Evolutionary conservation across 192 early-diverging fungal genomes (phyloP).

Genomic region (Entomortierella lignicola): DNA sequence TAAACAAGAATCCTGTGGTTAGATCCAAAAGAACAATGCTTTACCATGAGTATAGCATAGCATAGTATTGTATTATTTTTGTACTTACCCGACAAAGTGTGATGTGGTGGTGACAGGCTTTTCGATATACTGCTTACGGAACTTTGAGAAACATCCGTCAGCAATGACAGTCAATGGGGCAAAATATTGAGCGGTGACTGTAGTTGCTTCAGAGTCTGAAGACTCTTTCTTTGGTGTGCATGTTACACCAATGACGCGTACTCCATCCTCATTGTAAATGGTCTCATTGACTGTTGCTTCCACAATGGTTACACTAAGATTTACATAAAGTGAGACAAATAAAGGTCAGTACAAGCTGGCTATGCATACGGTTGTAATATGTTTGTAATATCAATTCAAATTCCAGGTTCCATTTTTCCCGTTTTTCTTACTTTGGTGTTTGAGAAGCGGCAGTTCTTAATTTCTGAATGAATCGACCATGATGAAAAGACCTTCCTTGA

Average conservation of each 20-base stretch:
- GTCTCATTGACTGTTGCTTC: conserved; percentile 83
- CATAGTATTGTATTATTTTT: not conserved
- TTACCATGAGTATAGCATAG: too few species aligned
- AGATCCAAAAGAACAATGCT: too few species aligned
- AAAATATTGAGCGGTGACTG: conserved; percentile 48
- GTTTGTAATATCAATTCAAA: too few species aligned
- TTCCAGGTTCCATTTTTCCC: too few species aligned
- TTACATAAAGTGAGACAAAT: not conserved
- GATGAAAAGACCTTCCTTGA: conserved; percentile 89
- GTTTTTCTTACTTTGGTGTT: conserved; percentile 61
- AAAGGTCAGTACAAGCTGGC: not conserved
- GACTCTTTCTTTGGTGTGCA: conserved; percentile 56
- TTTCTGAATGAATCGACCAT: conserved; percentile 92
- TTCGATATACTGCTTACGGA: conserved; percentile 77
- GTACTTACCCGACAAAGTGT: conserved; percentile 79
- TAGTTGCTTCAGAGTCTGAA: conserved; percentile 1
- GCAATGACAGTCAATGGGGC: conserved; percentile 89
- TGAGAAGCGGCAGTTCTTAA: conserved; percentile 74
- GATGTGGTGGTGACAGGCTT: conserved; percentile 66
- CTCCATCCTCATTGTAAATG: conserved; percentile 60
- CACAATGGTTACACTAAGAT: conserved; percentile 73
- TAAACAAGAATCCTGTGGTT: not conserved
- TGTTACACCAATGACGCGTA: conserved; percentile 67
- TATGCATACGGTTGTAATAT: not conserved
- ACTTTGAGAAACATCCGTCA: conserved; percentile 97